Evolutionary conservation across 2,329 filamentous ascomycete species (phyloP), one percentile per base, ranked within the genome.

Genomic region (Penicillium sp.): DNA sequence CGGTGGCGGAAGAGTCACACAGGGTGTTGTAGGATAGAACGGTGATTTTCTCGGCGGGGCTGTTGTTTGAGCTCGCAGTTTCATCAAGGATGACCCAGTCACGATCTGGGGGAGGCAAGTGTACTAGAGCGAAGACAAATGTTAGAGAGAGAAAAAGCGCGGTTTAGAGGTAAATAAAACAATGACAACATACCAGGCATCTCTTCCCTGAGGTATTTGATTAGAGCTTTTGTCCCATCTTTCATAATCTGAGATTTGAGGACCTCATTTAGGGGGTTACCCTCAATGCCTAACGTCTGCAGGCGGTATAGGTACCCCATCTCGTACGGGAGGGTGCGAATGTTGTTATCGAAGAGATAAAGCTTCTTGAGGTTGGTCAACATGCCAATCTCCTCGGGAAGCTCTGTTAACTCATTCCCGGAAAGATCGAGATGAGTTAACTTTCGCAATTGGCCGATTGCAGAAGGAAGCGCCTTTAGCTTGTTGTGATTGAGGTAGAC

Each of bases 311-410:
- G 81, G 29, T 92, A 95, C 8, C 95, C 95, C 58, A 99, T 80
- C 74, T 98, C 93, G 68, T 83, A 89, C 1, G 95, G 95, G 26
- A 99, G 81, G 23, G 86, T 88, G 60, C 86, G 85, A 54, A 99
- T 88, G 61, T 90, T 84, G 75, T 99, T 99, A 78, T 96, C 92
- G 73, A 96, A 97, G 2, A 97, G 81, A 27, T 93, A 80, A 5
- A 99, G 82, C 64, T 90, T 88, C 76, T 91, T 92, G 54, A 99
- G 81, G 66, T 93, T 95, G 27, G 93, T 95, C 68, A 96, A 91
- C 93, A 98, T 99, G 70, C 95, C 95, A 59, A 99, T 86, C 78
- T 99, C 93, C 23, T 90, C 85, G 1, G 95, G 95, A 4, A 99
- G 80, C 62, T 90, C 87, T 9, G 83, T 84, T 59, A 99, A 82